A percentile compares a stretch with the other conserved stretches of the same genome.
Evolutionary conservation across 805 yeast genomes (phyloP).

Genomic region (Yarrowia sp.): DNA sequence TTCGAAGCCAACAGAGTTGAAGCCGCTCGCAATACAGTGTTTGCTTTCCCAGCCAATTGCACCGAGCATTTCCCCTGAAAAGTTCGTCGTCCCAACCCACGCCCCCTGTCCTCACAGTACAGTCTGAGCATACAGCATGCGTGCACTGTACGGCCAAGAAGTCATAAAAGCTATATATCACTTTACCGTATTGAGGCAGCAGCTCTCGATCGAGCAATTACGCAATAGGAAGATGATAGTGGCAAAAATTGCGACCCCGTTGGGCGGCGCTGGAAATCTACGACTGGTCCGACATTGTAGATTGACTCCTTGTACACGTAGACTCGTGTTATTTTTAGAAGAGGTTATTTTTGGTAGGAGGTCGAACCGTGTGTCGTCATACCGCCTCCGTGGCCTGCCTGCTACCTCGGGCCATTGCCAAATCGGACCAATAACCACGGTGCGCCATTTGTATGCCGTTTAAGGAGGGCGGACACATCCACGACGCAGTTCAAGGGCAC

Average conservation of each 20-base stretch:
- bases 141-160: conserved; percentile 11
- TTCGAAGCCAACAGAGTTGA: conserved; percentile 23
- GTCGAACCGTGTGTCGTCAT: background rate
- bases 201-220: conserved; percentile 6
- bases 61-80: conserved; percentile 6
- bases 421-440: conserved; percentile 4
- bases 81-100: background rate
- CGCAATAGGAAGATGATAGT: background rate
- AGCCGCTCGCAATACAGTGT: background rate
- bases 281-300: background rate
- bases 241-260: background rate
- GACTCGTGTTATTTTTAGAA: conserved; percentile 10
- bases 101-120: conserved; percentile 14
- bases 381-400: background rate
- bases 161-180: background rate
- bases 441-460: conserved; percentile 19
- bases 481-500: background rate
- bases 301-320: conserved; percentile 9
- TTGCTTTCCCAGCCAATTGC: background rate
- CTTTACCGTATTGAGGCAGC: conserved; percentile 17
- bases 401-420: background rate
- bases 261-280: no score
- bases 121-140: conserved; percentile 28
- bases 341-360: conserved; percentile 9
- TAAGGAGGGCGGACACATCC: background rate